Evolutionary conservation across 352 stramenopile genomes (phyloP).

Genomic region (Pythium rishiriense): DNA sequence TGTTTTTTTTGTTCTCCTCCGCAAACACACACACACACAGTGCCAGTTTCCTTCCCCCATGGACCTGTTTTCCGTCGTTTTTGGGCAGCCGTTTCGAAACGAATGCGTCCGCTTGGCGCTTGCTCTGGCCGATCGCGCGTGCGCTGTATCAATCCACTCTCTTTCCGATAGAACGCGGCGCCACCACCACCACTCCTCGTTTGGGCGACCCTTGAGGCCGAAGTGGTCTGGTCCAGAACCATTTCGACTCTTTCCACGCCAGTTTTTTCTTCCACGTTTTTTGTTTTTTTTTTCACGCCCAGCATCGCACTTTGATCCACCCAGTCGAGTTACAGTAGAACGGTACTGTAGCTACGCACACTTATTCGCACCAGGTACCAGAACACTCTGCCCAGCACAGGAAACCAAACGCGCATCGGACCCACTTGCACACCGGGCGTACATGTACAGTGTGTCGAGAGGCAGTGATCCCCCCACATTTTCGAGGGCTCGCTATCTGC

Average conservation of each 20-base stretch:
- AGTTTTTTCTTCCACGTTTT: slow-evolving; percentile 11
- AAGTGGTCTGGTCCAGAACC: background rate
- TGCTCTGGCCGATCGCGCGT: background rate
- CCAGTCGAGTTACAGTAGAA: slow-evolving; percentile 5
- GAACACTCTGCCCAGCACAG: no score
- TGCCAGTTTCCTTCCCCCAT: no score
- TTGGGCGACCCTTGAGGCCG: background rate
- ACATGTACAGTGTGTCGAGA: no score
- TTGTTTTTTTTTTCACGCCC: background rate
- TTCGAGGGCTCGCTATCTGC: no score
- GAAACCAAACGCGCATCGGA: no score
- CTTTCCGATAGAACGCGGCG: background rate
- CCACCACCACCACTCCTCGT: background rate
- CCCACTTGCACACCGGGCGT: no score
- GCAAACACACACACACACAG: no score
- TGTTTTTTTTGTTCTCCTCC: no score
- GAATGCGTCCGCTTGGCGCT: background rate
- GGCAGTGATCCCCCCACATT: no score
- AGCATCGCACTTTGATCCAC: background rate
- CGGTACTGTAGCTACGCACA: no score
- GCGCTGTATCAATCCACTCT: background rate
- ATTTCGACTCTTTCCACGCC: slow-evolving; percentile 9
- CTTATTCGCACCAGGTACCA: no score
- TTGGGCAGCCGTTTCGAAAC: slow-evolving; percentile 15
- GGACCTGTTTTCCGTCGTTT: background rate